Base-by-base conservation (phyloP, 352 stramenopile species). In the Globisporangium sylvaticum region DNA sequence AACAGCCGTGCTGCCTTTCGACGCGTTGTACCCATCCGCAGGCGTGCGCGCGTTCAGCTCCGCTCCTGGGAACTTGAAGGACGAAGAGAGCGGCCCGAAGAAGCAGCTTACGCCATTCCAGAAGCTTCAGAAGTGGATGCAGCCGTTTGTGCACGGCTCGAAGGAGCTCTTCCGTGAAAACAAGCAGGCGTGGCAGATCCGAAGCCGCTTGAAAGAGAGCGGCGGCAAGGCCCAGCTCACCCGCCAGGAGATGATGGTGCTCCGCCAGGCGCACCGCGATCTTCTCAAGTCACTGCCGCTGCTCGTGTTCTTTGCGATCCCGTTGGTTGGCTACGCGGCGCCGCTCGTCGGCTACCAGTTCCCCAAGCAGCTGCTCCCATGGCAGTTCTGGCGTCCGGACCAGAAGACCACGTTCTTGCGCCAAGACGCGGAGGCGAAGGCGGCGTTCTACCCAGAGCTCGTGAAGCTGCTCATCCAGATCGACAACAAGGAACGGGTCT, bases 381-480 rank as follows among this genome's bases (percentile, higher is more conserved):
- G 84, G 84, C 88, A 95, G 71, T 95, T 95, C 74, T 95, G 88
- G 88, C 78, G 85, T 7, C 74, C 86, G 1, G 84, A 90, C 20
- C 85, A 95, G 58, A 91, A 90, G 72, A 91, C 84, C n/a, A 76
- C 89, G 69, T 95, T 95, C 73, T 79, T 94, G 24, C 73, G 69
- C 9, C 75, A 93, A 60, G 83, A 94, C 62, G 85, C 81, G 1
- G 60, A 76, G 15, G 65, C 78, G 18, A 76, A 82, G 29, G 77
- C 85, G 6, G 61, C 60, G 24, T 90, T 80, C 64, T 91, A 94
- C 70, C 80, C 81, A 6, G 64, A 88, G 62, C 70, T 95, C 37
- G 61, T 79, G 4, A 57, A 86, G 29, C 66, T 89, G 31, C 70
- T 95, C 31, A 65, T 78, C 61, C 80, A 89, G 72, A 88, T 94